A percentile compares a stretch with the other conserved stretches of the same genome.
phyloP scores from a whole-genome alignment of 495 filamentous ascomycete species.

The Penicillium flavigenum region DNA sequence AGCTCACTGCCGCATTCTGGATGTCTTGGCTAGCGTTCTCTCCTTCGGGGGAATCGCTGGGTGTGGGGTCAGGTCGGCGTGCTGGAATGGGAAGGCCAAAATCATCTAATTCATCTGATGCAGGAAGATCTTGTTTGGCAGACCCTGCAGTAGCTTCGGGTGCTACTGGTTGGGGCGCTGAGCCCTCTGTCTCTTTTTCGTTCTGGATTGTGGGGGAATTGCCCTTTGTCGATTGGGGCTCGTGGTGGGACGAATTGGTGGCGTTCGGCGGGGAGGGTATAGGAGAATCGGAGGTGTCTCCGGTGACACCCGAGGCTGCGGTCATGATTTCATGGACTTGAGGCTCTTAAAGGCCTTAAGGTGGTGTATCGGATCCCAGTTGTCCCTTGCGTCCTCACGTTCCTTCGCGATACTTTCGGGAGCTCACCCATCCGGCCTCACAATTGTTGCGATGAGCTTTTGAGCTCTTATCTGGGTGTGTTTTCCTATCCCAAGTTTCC shows the following conservation, averaged over 20 bases:
- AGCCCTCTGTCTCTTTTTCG: constrained; percentile 23
- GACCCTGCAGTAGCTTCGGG: constrained; percentile 1
- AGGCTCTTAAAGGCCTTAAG: constrained; percentile 14
- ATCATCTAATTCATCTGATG: constrained; percentile 39
- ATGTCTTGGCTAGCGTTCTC: constrained; percentile 27
- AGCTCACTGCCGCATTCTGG: constrained; percentile 12
- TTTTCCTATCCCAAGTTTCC: not conserved
- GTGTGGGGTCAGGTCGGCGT: constrained; percentile 21
- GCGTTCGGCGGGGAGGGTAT: constrained; percentile 15
- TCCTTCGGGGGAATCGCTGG: constrained; percentile 21
- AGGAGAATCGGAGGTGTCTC: constrained; percentile 21
- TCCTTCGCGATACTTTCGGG: constrained; percentile 17
- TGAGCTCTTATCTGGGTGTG: not conserved
- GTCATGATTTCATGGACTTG: constrained; percentile 35
- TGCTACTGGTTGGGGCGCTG: constrained; percentile 12
- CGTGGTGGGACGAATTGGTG: constrained; percentile 8
- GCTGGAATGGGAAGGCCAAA: constrained; percentile 48
- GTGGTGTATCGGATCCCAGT: constrained; percentile 14
- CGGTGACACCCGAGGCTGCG: constrained; percentile 23
- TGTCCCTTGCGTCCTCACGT: constrained; percentile 20
- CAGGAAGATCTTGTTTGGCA: constrained; percentile 16
- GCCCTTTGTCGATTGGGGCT: constrained; percentile 6
- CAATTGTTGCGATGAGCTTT: constrained; percentile 3
- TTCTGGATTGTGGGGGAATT: constrained; percentile 13
- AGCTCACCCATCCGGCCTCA: constrained; percentile 27